Conservation (phyloP, 176 grass and related monocot genomes). For the Aegilops umbellulata region DNA sequence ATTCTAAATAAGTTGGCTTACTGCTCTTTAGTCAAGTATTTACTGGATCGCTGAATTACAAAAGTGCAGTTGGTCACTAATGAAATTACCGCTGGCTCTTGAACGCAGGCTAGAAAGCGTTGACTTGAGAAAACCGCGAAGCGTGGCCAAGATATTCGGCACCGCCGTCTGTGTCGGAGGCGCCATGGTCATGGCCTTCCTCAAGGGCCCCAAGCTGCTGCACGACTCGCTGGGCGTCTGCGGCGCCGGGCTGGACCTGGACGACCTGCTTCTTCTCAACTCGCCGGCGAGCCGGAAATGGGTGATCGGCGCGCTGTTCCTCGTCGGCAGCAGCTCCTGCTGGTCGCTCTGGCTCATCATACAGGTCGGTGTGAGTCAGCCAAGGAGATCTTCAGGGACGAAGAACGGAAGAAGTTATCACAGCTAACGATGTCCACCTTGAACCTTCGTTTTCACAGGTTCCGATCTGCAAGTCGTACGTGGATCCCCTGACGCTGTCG, state of each 20-base stretch:
- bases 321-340: conserved; percentile 53
- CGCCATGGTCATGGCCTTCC: conserved; percentile 61
- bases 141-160: conserved; percentile 66
- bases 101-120: conserved; percentile 45
- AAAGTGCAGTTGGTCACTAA: background rate
- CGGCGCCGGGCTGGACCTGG: background rate
- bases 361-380: conserved; percentile 31
- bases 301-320: conserved; percentile 39
- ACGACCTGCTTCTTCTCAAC: background rate
- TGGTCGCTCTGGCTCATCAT: conserved; percentile 84
- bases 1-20: background rate
- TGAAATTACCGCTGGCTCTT: background rate
- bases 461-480: conserved; percentile 62
- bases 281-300: conserved; percentile 4
- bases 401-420: too few species aligned
- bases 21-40: background rate
- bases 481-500: conserved; percentile 59
- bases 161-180: conserved; percentile 54
- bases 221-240: background rate
- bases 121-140: conserved; percentile 35
- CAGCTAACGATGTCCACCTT: too few species aligned
- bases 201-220: conserved; percentile 62
- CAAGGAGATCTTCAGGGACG: background rate
- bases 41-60: background rate
- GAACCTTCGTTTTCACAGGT: conserved; percentile 24